Percentiles rank a stretch among this genome's conserved stretches.
Conservation (phyloP, 768 basidiomycete species). For the Termitomyces sp. region DNA sequence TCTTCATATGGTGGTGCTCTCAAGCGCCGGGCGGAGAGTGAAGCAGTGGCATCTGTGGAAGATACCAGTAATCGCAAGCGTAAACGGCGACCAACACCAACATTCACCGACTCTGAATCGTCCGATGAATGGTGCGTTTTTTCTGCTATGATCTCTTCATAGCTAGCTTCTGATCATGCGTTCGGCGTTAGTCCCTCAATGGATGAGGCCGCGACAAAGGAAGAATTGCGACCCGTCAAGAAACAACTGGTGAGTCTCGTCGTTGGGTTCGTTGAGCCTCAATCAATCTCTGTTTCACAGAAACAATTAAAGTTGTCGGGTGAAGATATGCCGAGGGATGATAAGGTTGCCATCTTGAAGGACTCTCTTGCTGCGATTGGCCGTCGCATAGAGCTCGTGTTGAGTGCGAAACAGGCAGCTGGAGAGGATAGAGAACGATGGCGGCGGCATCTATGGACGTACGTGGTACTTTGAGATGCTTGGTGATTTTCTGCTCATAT, state of each 20-base stretch:
- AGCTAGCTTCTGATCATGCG: constrained; percentile 6
- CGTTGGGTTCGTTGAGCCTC: background rate
- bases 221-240: constrained; percentile 94
- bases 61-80: constrained; percentile 65
- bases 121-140: constrained; percentile 83
- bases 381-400: constrained; percentile 80
- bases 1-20: constrained; percentile 55
- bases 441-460: constrained; percentile 97
- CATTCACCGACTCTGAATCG: constrained; percentile 92
- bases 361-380: constrained; percentile 94
- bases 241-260: constrained; percentile 70
- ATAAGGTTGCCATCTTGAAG: constrained; percentile 94
- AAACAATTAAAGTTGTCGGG: constrained; percentile 95
- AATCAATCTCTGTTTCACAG: constrained; percentile 29
- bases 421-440: constrained; percentile 85
- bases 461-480: constrained; percentile 30
- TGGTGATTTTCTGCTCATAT: constrained; percentile 1
- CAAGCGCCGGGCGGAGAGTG: constrained; percentile 80
- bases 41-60: constrained; percentile 78
- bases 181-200: constrained; percentile 69
- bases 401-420: constrained; percentile 65
- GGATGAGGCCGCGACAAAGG: constrained; percentile 91
- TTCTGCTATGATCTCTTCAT: background rate
- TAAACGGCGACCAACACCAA: constrained; percentile 93
- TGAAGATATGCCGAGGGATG: constrained; percentile 89